phyloP scores from a whole-genome alignment of 768 basidiomycete species.

The Boletus eberwhitei region DNA sequence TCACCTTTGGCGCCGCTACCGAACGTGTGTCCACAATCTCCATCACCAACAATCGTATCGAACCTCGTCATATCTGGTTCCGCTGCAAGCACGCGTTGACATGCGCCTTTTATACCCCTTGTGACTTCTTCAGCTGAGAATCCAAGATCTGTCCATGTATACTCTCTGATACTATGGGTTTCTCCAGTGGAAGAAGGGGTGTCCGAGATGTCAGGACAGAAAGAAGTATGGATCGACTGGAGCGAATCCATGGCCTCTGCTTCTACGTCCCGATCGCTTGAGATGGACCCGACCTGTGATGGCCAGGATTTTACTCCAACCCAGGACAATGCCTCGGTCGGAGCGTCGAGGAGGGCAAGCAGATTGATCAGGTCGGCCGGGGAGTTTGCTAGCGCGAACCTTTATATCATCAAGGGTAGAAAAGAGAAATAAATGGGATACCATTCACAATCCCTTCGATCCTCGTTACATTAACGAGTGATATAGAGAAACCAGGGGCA shows the following conservation, averaged over 20 bases:
- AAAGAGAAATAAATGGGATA: neutral
- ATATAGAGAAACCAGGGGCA: constrained; percentile 56
- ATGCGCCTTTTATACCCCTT: constrained; percentile 30
- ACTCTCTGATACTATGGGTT: neutral
- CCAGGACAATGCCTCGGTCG: constrained; percentile 44
- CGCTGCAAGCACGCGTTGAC: constrained; percentile 40
- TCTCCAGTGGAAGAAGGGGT: neutral
- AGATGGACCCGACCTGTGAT: neutral
- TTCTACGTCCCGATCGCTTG: neutral
- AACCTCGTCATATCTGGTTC: constrained; percentile 53
- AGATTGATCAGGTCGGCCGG: constrained; percentile 21
- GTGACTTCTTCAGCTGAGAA: constrained; percentile 11
- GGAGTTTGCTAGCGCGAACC: constrained; percentile 5
- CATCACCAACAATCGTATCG: constrained; percentile 62
- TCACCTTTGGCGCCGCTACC: constrained; percentile 43
- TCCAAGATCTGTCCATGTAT: constrained; percentile 7
- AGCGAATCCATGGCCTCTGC: constrained; percentile 5
- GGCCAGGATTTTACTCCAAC: constrained; percentile 35
- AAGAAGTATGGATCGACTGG: neutral
- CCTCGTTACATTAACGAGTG: constrained; percentile 45
- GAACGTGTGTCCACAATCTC: constrained; percentile 61
- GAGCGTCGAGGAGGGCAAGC: constrained; percentile 38
- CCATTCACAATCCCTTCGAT: constrained; percentile 12
- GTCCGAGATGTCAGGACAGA: neutral
- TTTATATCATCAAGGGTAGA: neutral